Base-by-base conservation (phyloP, 345 rosid genomes). In the Hibiscus syriacus region DNA sequence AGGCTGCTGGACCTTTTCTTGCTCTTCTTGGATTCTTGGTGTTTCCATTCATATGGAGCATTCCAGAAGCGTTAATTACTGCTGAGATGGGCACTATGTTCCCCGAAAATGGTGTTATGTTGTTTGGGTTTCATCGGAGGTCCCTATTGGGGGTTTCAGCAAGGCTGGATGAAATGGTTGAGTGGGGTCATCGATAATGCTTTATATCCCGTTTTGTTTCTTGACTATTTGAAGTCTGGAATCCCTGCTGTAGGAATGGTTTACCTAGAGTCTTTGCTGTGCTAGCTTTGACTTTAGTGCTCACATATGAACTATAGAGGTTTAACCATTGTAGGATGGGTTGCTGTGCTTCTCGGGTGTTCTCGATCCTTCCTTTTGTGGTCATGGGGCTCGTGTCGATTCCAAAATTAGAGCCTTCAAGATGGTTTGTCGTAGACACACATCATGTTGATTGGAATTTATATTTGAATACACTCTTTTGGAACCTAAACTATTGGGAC, bases 351-450 rank as follows among this genome's bases (percentile, higher is more conserved):
- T 55, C 60, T 55, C 6, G 60, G 60, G 36, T 55, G 13, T 55
- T 55, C 19, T 55, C 60, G 4, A 55, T 55, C 60, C 60, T 55
- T 14, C 60, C 60, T 55, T 55, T 55, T 27, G 60, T 55, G 60
- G 60, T 55, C 60, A 55, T 55, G 60, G 60, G 60, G 34, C 36
- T 55, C 26, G 60, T 55, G 60, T 9, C 60, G 2, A 55, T 55
- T 55, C 60, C 60, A 13, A 55, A 55, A 55, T 55, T 55, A 14
- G 23, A 49, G 54, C 54, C 54, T 17, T 49, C 23, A 5, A 49
- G 54, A 49, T 49, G 54, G 54, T 17, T 49, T 49, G 54, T 49
- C 0, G 25, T n/a, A 49, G 17, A 49, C 23, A 49, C 2, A 23
- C 23, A 49, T 17, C 20, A 49, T 45, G 17, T 45, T 1, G 19